Evolutionary conservation across 495 filamentous ascomycete genomes (phyloP).

Genomic region (Aspergillus olivimuriae): DNA sequence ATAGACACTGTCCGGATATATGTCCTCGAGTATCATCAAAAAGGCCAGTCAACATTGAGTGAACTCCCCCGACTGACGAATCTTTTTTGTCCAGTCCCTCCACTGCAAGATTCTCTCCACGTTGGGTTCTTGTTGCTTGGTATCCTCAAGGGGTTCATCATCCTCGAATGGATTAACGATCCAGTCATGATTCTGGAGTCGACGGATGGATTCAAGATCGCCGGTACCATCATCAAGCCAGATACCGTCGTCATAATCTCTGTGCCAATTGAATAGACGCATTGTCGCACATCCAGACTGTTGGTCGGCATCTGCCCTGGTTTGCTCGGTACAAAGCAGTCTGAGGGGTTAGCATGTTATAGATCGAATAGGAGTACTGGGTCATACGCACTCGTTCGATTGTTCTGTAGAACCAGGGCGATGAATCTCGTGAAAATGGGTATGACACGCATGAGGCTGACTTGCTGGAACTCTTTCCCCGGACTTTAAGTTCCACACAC

Average conservation of each 20-base stretch:
- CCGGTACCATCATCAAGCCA: slow-evolving; percentile 17
- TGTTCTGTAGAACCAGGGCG: not conserved
- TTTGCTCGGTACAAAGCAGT: too few species aligned
- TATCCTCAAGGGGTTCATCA: slow-evolving; percentile 8
- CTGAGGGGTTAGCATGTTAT: too few species aligned
- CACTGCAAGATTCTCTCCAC: slow-evolving; percentile 8
- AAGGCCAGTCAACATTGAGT: too few species aligned
- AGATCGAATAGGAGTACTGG: too few species aligned
- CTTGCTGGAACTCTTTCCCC: slow-evolving; percentile 9
- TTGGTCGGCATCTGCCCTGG: too few species aligned
- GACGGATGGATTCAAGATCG: slow-evolving; percentile 10
- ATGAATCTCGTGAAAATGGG: not conserved
- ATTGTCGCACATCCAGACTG: slow-evolving; percentile 11
- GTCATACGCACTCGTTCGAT: too few species aligned
- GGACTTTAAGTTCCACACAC: slow-evolving; percentile 7
- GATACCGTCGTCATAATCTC: slow-evolving; percentile 15
- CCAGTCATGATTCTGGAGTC: slow-evolving; percentile 12
- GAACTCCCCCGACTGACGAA: too few species aligned
- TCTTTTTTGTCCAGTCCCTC: too few species aligned
- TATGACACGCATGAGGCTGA: not conserved
- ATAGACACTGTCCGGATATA: too few species aligned
- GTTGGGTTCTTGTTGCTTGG: slow-evolving; percentile 2
- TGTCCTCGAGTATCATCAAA: too few species aligned
- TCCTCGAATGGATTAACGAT: slow-evolving; percentile 11
- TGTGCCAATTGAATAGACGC: slow-evolving; percentile 17